Evolutionary conservation across 352 stramenopile genomes (phyloP), one percentile per base, ranked within the genome.

Genomic region (Phytophthora chlamydospora): DNA sequence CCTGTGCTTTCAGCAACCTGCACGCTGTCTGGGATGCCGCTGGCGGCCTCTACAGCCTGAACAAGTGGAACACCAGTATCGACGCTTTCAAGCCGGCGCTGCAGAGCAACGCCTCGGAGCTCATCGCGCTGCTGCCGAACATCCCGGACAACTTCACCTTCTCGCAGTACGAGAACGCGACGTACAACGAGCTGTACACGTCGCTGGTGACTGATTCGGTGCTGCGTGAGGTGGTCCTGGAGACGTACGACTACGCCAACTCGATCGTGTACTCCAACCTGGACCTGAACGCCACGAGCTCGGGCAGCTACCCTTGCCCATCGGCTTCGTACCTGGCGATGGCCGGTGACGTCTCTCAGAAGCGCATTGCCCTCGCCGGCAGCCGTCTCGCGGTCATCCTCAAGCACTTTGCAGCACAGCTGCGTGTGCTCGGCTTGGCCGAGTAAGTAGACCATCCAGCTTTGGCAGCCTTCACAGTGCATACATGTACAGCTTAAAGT

Each of bases 1-100:
- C 78, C 4, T 92, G 83, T 36, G 68, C 43, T 4, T 78, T 77
- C 60, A 73, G 58, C 38, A 92, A 92, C 77, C 55, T 89, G 29
- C 83, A 92, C 62, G 76, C 78, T 3, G 60, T 89, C 13, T 91
- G 76, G 73, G 83, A 91, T 27, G 68, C 66, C 9, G 78, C 71
- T n/a, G 80, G 72, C 16, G 83, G 83, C 11, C 42, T 78, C 12
- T 80, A 78, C 59, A 74, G 60, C 27, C 40, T 72, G 29, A 86
- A 83, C 66, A 79, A 90, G 58, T 91, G 83, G 82, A 52, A 53
- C 10, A 43, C 71, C 6, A 62, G 63, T 44, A 68, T 73, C 35
- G 52, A 69, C 36, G 43, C 27, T 44, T 67, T 75, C 52, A 51
- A 59, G 4, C 62, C 53, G 34, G 60, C 52, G 5, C 44, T 76